phyloP scores from a whole-genome alignment of 208 protist species.

The Trypanosoma rangeli region DNA sequence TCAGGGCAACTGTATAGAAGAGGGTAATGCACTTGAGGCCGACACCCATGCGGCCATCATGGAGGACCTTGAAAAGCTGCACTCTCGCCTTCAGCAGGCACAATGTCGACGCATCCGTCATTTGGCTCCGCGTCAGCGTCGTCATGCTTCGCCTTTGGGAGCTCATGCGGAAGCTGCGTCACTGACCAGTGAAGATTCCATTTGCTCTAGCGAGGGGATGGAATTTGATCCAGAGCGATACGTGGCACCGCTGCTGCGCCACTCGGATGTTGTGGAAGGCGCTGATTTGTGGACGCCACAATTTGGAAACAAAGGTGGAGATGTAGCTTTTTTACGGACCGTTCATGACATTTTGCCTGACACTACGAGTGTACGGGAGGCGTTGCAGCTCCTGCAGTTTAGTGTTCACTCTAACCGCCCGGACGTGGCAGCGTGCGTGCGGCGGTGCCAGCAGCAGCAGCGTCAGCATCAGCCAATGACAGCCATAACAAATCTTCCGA shows the following conservation, averaged over 20 bases:
- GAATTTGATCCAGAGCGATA: conserved; percentile 33
- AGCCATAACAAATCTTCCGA: not conserved
- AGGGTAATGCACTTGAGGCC: not conserved
- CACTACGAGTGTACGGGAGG: conserved; percentile 24
- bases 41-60: conserved; percentile 17
- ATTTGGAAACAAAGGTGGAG: not conserved
- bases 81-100: conserved; percentile 15
- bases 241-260: conserved; percentile 15
- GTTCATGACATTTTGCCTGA: conserved; percentile 25
- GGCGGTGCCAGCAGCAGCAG: conserved; percentile 18
- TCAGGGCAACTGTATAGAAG: not conserved
- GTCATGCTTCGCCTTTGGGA: not conserved
- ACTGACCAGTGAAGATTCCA: not conserved
- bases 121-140: too few relatives aligned
- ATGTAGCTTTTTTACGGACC: not conserved
- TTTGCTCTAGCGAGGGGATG: not conserved
- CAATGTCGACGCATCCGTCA: not conserved
- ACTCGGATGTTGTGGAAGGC: not conserved
- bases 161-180: not conserved
- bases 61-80: conserved; percentile 19
- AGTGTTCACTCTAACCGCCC: conserved; percentile 21
- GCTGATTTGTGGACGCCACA: not conserved
- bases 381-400: conserved; percentile 19
- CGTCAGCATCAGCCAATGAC: conserved; percentile 12
- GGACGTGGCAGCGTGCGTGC: conserved; percentile 25